Conservation (phyloP, 225 moss, liverwort and hornwort genomes). For the Pleurozium schreberi region DNA sequence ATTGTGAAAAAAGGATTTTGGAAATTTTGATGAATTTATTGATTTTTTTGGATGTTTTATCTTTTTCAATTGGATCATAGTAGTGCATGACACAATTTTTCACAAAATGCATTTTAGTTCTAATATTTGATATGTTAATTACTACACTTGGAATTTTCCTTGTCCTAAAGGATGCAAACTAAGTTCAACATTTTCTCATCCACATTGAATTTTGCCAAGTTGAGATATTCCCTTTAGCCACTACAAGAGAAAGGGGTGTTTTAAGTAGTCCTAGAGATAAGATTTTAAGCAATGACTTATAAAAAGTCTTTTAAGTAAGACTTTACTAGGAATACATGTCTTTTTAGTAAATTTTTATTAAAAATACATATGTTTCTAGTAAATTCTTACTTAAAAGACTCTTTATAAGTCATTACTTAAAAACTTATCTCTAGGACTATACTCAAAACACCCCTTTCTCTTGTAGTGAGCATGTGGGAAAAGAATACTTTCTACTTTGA, state of each 20-base stretch:
- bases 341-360: no score
- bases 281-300: no score
- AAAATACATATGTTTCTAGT: no score
- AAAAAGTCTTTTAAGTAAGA: no score
- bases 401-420: no score
- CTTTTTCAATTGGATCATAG: not conserved
- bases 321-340: no score
- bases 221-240: not conserved
- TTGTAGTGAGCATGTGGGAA: not conserved
- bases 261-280: no score
- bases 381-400: no score
- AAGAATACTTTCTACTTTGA: not conserved
- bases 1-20: not conserved
- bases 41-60: not conserved
- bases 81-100: not conserved
- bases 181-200: not conserved
- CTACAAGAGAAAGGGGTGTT: no score
- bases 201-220: not conserved
- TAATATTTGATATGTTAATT: not conserved
- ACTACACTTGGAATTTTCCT: not conserved
- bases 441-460: no score
- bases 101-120: not conserved
- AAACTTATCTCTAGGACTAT: no score
- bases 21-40: not conserved
- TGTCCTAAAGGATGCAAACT: not conserved